A percentile compares a stretch with the other conserved stretches of the same genome.
phyloP scores from a whole-genome alignment of 495 filamentous ascomycete species.

The Penicillium pancosmium region DNA sequence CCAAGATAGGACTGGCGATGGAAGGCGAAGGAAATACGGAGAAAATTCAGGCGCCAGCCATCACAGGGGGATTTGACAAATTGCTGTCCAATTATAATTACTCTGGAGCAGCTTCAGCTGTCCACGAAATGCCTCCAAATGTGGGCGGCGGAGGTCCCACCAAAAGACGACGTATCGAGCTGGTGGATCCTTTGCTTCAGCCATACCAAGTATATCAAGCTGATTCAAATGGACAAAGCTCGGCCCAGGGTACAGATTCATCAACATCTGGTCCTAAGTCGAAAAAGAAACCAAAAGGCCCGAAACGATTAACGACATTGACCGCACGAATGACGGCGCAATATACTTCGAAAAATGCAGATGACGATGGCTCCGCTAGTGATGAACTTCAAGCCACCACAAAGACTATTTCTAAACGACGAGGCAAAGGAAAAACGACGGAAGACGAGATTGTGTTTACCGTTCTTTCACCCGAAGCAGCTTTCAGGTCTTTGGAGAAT shows the following conservation, averaged over 20 bases:
- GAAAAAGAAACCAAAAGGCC: conserved; percentile 54
- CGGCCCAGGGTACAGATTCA: conserved; percentile 15
- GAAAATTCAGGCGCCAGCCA: neutral
- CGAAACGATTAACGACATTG: conserved; percentile 79
- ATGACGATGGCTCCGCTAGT: conserved; percentile 13
- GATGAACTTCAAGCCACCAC: conserved; percentile 28
- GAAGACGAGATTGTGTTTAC: conserved; percentile 43
- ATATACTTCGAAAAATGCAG: conserved; percentile 47
- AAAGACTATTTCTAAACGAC: conserved; percentile 24
- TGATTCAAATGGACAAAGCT: conserved; percentile 13
- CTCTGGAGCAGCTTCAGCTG: conserved; percentile 19
- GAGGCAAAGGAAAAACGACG: conserved; percentile 33
- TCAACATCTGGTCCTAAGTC: conserved; percentile 14
- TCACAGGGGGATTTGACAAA: conserved; percentile 25
- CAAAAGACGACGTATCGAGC: conserved; percentile 47
- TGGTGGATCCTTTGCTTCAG: conserved; percentile 34
- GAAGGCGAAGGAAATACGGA: conserved; percentile 13
- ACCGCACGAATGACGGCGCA: conserved; percentile 81
- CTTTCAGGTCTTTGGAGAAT: conserved; percentile 63
- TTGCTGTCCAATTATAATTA: conserved; percentile 41
- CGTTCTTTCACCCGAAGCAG: conserved; percentile 74
- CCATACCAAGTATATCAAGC: conserved; percentile 8
- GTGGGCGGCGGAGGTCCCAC: conserved; percentile 33
- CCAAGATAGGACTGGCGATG: conserved; percentile 5
- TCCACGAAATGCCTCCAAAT: conserved; percentile 10